Base-by-base conservation (phyloP, 1,284 basidiomycete species). In the Anthracocystis panici-leucophaei region DNA sequence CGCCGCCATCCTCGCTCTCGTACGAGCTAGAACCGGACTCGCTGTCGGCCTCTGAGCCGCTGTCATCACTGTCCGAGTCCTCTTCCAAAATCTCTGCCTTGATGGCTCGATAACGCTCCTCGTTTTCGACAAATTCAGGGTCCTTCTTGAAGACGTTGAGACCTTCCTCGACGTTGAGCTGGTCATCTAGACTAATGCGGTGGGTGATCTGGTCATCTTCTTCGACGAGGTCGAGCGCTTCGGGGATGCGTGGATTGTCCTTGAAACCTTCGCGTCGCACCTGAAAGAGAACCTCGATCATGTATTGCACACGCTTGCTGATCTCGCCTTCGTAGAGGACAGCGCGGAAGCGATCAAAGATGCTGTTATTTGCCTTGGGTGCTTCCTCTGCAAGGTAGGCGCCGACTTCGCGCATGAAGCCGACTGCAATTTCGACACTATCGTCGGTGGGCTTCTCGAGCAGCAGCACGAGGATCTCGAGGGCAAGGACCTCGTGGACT, bases 241-340 rank as follows among this genome's bases (percentile, higher is more conserved):
- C 95, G 1, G 93, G 91, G 49, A 99, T 87, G 72, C 93, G 90
- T 21, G 95, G 95, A 85, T 99, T 97, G 85, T 99, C 96, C 88
- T 97, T 97, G 89, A 94, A 99, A 86, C 93, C 94, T 88, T 99
- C 97, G 87, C 97, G 96, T 75, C 96, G 89, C 11, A 97, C 93
- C 62, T 84, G 82, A 2, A 78, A 77, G 0, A 85, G 76, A 5
- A 99, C 96, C 87, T 99, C 97, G 82, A 99, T 95, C 97, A 98
- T 98, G 87, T 97, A 99, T 85, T 99, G 96, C 27, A 97, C 94
- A 77, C 97, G 91, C 83, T 98, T 95, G 83, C 92, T 94, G 86
- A 99, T 96, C 44, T 89, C 88, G 49, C 94, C 95, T 85, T 99
- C 97, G 86, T 99, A 97, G 46, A 99, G 88, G 7, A 98, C 94